Conservation (phyloP, 108 stramenopile species). For the Nitzschia sp. region DNA sequence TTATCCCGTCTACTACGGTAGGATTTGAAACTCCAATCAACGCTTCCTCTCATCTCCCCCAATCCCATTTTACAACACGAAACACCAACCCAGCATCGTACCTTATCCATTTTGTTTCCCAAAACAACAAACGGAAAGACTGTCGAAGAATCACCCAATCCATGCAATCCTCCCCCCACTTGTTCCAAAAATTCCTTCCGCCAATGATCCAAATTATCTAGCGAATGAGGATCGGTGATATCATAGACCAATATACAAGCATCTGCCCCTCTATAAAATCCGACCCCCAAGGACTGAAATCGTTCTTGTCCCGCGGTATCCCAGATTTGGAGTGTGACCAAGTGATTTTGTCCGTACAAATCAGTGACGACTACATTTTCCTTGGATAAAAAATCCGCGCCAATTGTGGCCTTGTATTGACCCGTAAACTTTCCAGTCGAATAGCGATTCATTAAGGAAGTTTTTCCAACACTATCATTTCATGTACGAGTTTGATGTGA, state of each 20-base stretch:
- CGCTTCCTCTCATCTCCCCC: neutral
- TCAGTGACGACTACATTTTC: conserved; percentile 78
- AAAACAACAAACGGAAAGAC: conserved; percentile 95
- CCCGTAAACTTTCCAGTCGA: conserved; percentile 93
- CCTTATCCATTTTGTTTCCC: conserved; percentile 96
- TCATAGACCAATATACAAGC: conserved; percentile 98
- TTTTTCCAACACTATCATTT: conserved; percentile 98
- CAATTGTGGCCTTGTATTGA: conserved; percentile 98
- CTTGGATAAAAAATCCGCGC: conserved; percentile 95
- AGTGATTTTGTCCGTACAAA: conserved; percentile 51
- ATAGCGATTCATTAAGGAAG: conserved; percentile 98
- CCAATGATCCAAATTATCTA: conserved; percentile 96
- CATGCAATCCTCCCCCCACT: conserved; percentile 51
- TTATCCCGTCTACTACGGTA: no score
- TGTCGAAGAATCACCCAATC: conserved; percentile 53
- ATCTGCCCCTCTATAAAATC: conserved; percentile 98
- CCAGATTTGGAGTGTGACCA: conserved; percentile 97
- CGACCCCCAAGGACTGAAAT: conserved; percentile 94
- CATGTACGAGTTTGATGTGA: neutral
- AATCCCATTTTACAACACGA: neutral
- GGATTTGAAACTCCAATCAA: no score
- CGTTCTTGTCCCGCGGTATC: conserved; percentile 99
- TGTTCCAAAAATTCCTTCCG: conserved; percentile 90
- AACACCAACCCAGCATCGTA: conserved; percentile 22
- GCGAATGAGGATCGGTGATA: conserved; percentile 92